phyloP scores from a whole-genome alignment of 306 rosid genomes.

The Aeschynomene evenia region DNA sequence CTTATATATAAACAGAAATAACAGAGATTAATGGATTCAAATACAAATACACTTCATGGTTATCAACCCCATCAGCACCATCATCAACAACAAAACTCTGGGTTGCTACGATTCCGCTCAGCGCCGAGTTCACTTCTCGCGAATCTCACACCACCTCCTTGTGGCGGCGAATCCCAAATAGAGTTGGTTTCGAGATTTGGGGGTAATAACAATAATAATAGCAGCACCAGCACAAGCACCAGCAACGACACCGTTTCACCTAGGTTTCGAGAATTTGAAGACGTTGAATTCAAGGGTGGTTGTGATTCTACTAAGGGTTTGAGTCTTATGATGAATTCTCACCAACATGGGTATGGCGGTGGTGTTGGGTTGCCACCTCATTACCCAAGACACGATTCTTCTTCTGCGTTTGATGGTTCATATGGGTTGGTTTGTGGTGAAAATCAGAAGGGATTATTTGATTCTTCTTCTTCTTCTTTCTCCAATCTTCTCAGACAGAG shows the following conservation, averaged over 20 bases:
- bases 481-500: slow-evolving; percentile 68
- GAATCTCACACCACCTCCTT: slow-evolving; percentile 39
- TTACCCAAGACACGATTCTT: slow-evolving; percentile 68
- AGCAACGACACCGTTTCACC: slow-evolving; percentile 38
- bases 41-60: slow-evolving; percentile 45
- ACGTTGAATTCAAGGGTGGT: slow-evolving; percentile 27
- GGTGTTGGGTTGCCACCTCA: slow-evolving; percentile 63
- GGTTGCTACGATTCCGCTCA: slow-evolving; percentile 81
- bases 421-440: slow-evolving; percentile 52
- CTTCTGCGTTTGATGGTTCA: slow-evolving; percentile 46
- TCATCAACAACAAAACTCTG: slow-evolving; percentile 44
- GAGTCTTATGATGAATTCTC: slow-evolving; percentile 48
- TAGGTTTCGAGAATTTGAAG: slow-evolving; percentile 40
- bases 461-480: slow-evolving; percentile 22
- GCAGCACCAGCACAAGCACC: background rate
- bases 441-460: slow-evolving; percentile 29
- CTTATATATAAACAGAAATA: background rate
- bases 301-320: slow-evolving; percentile 22
- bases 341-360: slow-evolving; percentile 41
- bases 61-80: slow-evolving; percentile 38
- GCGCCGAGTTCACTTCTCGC: slow-evolving; percentile 65
- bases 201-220: background rate
- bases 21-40: slow-evolving; percentile 55
- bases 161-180: slow-evolving; percentile 41
- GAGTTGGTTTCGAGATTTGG: slow-evolving; percentile 50